These are phyloP conservation scores for Cercospora sp. DNA, from an alignment of 2,329 filamentous ascomycete species.

Conservation along the genomic window DNA sequence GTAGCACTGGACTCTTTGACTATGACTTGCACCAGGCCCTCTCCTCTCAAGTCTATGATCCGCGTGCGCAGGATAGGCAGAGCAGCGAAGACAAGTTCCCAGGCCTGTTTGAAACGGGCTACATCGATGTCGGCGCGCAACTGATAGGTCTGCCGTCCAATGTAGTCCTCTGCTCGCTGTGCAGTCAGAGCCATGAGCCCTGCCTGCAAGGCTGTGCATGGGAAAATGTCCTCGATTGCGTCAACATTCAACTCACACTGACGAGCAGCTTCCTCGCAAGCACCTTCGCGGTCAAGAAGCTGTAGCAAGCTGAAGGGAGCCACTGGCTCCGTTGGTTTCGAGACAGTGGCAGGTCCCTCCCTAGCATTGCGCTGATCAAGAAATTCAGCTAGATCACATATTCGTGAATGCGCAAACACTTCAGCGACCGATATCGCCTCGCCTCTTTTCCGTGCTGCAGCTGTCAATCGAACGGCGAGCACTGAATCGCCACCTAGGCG, in stretches of 20 bases:
- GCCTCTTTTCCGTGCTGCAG: slow-evolving; percentile 40
- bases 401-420: slow-evolving; percentile 42
- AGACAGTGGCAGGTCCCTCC: neutral
- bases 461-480: slow-evolving; percentile 48
- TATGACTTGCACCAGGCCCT: slow-evolving; percentile 24
- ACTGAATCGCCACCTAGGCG: slow-evolving; percentile 51
- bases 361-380: neutral
- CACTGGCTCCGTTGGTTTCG: neutral
- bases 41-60: slow-evolving; percentile 8
- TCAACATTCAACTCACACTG: neutral
- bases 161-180: slow-evolving; percentile 54
- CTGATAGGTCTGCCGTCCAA: slow-evolving; percentile 43
- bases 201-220: slow-evolving; percentile 32
- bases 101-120: slow-evolving; percentile 39
- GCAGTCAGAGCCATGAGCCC: slow-evolving; percentile 54
- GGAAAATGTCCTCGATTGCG: slow-evolving; percentile 54
- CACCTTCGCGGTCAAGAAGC: neutral
- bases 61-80: slow-evolving; percentile 6
- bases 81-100: neutral
- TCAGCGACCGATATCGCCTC: slow-evolving; percentile 45
- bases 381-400: slow-evolving; percentile 27
- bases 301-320: neutral
- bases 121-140: slow-evolving; percentile 34
- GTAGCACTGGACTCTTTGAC: slow-evolving; percentile 21
- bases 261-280: neutral